Percentiles rank a stretch among this genome's conserved stretches.
Conservation (phyloP, 495 filamentous ascomycete genomes). For the Lasiosphaeria ovina region DNA sequence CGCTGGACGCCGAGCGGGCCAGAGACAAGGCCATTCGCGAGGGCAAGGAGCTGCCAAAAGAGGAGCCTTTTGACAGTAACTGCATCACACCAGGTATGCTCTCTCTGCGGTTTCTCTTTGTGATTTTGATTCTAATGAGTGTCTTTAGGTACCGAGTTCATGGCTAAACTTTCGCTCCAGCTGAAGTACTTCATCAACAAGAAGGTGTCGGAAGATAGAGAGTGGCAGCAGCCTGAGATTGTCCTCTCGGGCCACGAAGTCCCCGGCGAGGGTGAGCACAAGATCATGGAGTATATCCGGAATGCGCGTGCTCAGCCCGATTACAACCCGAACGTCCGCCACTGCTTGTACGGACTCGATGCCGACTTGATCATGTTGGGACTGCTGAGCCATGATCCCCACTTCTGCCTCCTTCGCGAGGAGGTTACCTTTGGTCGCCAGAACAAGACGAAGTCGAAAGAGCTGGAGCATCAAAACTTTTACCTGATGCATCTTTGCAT, state of each 20-base stretch:
- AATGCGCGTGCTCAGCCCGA: slow-evolving; percentile 90
- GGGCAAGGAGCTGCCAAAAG: slow-evolving; percentile 89
- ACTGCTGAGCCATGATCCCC: slow-evolving; percentile 92
- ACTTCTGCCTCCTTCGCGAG: slow-evolving; percentile 95
- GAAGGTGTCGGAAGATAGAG: slow-evolving; percentile 93
- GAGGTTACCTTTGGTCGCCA: slow-evolving; percentile 96
- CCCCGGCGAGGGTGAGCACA: slow-evolving; percentile 98
- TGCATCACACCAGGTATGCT: slow-evolving; percentile 84
- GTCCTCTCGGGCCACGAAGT: slow-evolving; percentile 97
- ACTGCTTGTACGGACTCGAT: slow-evolving; percentile 96
- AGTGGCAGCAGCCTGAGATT: slow-evolving; percentile 96
- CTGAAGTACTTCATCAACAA: slow-evolving; percentile 98
- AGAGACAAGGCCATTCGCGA: slow-evolving; percentile 86
- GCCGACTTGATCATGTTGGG: slow-evolving; percentile 99
- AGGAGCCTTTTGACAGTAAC: slow-evolving; percentile 97
- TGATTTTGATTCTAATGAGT: background rate
- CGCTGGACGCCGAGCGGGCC: slow-evolving; percentile 83
- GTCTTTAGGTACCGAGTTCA: slow-evolving; percentile 72
- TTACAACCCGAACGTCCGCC: slow-evolving; percentile 93
- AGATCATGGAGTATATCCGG: slow-evolving; percentile 99
- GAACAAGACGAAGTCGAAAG: slow-evolving; percentile 82
- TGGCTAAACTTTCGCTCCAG: slow-evolving; percentile 91
- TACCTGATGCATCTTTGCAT: slow-evolving; percentile 96
- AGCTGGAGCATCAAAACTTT: slow-evolving; percentile 98
- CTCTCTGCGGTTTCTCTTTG: background rate